A percentile compares a stretch with the other conserved stretches of the same genome.
phyloP scores from a whole-genome alignment of 169 alveolate species.

The Plasmodium berghei region DNA sequence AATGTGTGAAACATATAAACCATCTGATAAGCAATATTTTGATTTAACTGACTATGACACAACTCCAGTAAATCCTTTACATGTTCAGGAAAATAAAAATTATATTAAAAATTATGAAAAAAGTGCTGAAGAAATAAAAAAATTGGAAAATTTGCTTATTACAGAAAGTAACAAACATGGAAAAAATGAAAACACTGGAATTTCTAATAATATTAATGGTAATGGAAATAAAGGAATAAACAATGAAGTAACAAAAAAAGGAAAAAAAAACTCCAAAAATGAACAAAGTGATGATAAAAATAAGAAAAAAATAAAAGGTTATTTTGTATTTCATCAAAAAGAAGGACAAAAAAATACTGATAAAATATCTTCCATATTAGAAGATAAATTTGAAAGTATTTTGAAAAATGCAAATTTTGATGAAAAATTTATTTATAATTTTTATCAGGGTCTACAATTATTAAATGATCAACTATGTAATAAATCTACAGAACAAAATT shows the following conservation, averaged over 20 bases:
- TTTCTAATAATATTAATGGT: neutral
- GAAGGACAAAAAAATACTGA: constrained; percentile 2
- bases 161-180: neutral
- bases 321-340: neutral
- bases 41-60: neutral
- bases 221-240: neutral
- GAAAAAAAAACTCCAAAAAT: neutral
- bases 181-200: neutral
- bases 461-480: constrained; percentile 24
- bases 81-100: neutral
- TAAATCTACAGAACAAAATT: neutral
- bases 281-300: neutral
- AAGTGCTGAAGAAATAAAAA: neutral
- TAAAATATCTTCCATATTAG: neutral
- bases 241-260: neutral
- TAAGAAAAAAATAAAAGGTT: neutral
- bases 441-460: constrained; percentile 32
- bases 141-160: neutral
- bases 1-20: neutral
- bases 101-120: neutral
- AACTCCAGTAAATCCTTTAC: neutral
- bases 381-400: constrained; percentile 33
- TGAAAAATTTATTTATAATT: constrained; percentile 49
- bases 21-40: too few species aligned
- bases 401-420: constrained; percentile 3